Evolutionary conservation across 345 rosid species (phyloP).

Genomic region (Eucalyptus pauciflora): DNA sequence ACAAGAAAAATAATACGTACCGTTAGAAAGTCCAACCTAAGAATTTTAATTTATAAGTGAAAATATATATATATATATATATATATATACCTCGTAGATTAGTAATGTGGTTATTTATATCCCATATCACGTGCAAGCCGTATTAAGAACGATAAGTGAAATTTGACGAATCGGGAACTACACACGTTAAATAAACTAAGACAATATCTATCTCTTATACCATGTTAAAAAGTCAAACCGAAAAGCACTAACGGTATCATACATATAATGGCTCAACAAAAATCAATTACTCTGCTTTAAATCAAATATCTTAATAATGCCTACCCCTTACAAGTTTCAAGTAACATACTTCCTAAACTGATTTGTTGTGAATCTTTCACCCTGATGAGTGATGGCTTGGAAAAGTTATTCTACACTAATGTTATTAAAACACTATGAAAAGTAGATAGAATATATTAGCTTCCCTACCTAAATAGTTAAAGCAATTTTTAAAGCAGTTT

Average conservation of each 20-base stretch:
- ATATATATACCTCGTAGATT: not conserved
- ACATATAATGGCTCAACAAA: not conserved
- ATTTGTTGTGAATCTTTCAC: not conserved
- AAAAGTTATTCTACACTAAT: not conserved
- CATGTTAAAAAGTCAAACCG: not conserved
- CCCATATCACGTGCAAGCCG: not conserved
- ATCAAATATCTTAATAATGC: not conserved
- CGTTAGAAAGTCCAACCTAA: not conserved
- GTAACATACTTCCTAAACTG: not conserved
- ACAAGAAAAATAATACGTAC: not conserved
- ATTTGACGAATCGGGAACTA: not conserved
- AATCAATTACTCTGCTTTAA: not conserved
- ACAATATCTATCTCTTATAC: accelerated
- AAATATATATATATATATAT: too few species aligned
- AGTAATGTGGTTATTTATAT: not conserved
- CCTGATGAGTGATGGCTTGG: not conserved
- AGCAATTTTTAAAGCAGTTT: not conserved
- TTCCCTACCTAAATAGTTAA: not conserved
- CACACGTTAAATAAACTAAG: not conserved
- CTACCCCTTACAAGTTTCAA: not conserved
- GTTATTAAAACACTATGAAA: not conserved
- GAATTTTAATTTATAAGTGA: not conserved
- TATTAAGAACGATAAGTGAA: not conserved
- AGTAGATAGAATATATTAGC: not conserved
- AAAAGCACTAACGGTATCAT: not conserved